Base-by-base conservation (phyloP, 1,139 yeast species). In the Entelexis paramagnoliae region DNA sequence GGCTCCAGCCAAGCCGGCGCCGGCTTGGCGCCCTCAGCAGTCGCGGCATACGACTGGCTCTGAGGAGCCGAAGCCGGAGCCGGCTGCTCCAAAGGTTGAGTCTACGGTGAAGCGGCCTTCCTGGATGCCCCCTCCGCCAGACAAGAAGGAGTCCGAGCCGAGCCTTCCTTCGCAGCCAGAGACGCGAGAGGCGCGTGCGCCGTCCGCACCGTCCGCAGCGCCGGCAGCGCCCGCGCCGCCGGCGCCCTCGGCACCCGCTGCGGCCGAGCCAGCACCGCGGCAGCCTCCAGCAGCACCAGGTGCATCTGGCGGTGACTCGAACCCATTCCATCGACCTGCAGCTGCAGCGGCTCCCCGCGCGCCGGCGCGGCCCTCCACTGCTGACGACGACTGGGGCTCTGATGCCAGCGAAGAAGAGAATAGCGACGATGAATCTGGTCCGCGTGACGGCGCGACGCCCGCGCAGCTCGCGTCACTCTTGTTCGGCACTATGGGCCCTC, bases 391-490 rank as follows among this genome's bases (percentile, higher is more conserved):
- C 51, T 79, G 84, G 83, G 80, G 83, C 57, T 62, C 68, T 4
- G 63, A 75, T 70, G 61, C 53, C 6, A 54, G 57, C 36, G 80
- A 76, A 24, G 78, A 72, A 1, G 76, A 74, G 69, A 61, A 62
- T 26, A 62, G 64, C 6, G 68, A 64, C 44, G 81, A 76, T 26
- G 79, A 74, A 32, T 77, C 73, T 17, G 62, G 61, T 5, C 75
- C 77, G 2, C 73, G 73, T 51, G 70, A 67, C 3, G 65, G 64
- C 36, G 63, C 66, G 13, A 68, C 81, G 41, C 82, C 85, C 14
- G 79, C 82, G 2, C 75, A 77, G 52, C 71, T 80, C 54, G 85
- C 86, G 1, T 78, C 79, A 57, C 68, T 79, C 61, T 68, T 80
- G 52, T 80, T 80, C 63, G 82, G 84, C 2, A 78, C 82, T 3